These are phyloP conservation scores for Gryganskiella cystojenkinii DNA, from an alignment of 192 early-diverging fungal genomes.

Conservation along the genomic window DNA sequence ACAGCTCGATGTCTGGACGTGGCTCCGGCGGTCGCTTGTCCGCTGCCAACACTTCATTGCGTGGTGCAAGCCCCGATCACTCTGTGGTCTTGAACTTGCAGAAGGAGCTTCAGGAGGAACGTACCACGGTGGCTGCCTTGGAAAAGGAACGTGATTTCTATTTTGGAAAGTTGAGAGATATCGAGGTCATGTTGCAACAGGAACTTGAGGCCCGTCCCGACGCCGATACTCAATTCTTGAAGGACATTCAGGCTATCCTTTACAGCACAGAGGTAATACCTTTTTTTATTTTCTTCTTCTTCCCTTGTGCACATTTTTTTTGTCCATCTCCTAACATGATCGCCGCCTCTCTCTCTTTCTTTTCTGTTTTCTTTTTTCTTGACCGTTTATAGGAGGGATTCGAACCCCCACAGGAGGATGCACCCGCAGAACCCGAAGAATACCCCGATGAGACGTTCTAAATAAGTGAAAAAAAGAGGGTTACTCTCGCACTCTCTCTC, in stretches of 20 bases:
- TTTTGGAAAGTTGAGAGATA: conserved; percentile 92
- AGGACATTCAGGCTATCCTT: conserved; percentile 88
- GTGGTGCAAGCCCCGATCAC: conserved; percentile 60
- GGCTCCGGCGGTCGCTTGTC: conserved; percentile 17
- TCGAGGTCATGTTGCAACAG: conserved; percentile 92
- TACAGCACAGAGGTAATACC: conserved; percentile 83
- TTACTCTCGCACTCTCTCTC: not conserved
- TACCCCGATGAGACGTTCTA: conserved; percentile 76
- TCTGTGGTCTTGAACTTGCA: conserved; percentile 79
- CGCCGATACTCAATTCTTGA: conserved; percentile 67
- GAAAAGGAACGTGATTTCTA: conserved; percentile 99
- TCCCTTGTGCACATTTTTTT: not conserved
- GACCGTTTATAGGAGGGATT: conserved; percentile 74
- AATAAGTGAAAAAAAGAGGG: conserved; percentile 2
- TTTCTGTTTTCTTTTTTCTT: conserved; percentile 22
- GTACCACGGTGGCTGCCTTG: conserved; percentile 87
- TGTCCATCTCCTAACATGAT: not conserved
- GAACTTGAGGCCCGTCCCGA: conserved; percentile 68
- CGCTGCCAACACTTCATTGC: conserved; percentile 33
- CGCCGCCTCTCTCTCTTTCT: not conserved
- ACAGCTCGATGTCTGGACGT: conserved; percentile 47
- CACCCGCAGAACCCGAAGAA: conserved; percentile 47
- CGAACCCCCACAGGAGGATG: conserved; percentile 75
- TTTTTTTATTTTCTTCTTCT: not conserved
- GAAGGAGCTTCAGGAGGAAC: conserved; percentile 82